Evolutionary conservation across 768 basidiomycete species (phyloP), one percentile per base, ranked within the genome.

Genomic region (Panaeolus cyanescens): DNA sequence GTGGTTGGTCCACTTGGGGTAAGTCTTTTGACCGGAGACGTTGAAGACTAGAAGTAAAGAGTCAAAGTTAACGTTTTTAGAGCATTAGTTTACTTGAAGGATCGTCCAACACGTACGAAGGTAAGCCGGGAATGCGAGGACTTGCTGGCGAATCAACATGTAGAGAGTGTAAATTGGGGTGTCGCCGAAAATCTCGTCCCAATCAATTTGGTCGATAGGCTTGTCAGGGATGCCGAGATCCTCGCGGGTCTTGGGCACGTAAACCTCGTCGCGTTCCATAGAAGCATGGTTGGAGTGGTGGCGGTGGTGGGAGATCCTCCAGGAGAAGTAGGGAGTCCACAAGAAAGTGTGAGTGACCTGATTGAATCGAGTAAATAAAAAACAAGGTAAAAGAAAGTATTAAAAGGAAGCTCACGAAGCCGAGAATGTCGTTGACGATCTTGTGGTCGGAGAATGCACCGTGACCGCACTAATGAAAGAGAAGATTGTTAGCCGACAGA

Each of bases 1-100:
- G 65, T 89, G 87, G 64, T 87, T 88, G n/a, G 86, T 86, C 79
- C 83, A 81, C 64, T 82, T 80, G 1, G 85, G 84, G 66, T 87
- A 86, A 22, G 66, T 70, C 66, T 84, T 84, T 65, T 85, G 86
- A 3, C 85, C 85, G 22, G 86, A 87, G 9, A 87, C 85, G 66
- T 88, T 86, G 71, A 78, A 83, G 19, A 86, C 83, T 85, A 75
- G 7, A 69, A 69, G 58, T 63, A 62, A 12, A 60, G 61, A 60
- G 61, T 30, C 28, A 30, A 12, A 19, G 31, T 36, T n/a, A 5
- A 8, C n/a, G n/a, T n/a, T n/a, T n/a, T n/a, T n/a, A n/a, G n/a
- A 37, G 6, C 7, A 42, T 25, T 15, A 30, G 34, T 13, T 31
- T 64, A 32, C 22, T 32, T n/a, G 36, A 66, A 55, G 28, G 53